phyloP scores from a whole-genome alignment of 129 eudicot species.

The Flaveria trinervia region DNA sequence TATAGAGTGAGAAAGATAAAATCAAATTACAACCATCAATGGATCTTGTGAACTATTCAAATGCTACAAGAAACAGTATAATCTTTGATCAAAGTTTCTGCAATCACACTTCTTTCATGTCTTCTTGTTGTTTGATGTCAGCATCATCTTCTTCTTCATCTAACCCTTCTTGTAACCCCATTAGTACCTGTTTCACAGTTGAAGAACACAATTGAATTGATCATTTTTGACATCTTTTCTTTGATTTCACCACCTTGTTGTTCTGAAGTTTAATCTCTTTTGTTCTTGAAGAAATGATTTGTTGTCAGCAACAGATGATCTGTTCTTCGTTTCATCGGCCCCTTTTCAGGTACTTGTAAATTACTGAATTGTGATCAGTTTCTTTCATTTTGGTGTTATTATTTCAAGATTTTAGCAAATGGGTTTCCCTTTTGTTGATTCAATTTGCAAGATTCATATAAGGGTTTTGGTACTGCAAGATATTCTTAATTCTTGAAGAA shows the following conservation, averaged over 20 bases:
- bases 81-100: not conserved
- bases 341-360: not conserved
- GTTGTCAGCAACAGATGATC: no score
- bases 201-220: not conserved
- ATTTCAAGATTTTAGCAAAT: not conserved
- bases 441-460: not conserved
- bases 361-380: no score
- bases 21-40: not conserved
- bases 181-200: not conserved
- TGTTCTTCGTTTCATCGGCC: not conserved
- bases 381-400: not conserved
- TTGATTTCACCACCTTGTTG: not conserved
- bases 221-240: not conserved
- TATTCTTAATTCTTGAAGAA: not conserved
- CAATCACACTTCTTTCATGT: not conserved
- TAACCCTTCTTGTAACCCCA: not conserved
- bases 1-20: not conserved
- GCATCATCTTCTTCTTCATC: not conserved
- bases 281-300: not conserved
- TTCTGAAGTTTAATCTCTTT: no score
- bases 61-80: not conserved
- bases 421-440: not conserved
- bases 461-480: conserved; percentile 12
- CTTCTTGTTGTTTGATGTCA: not conserved
- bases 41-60: not conserved